phyloP scores from a whole-genome alignment of 352 stramenopile genomes.

The Phytophthora pini region DNA sequence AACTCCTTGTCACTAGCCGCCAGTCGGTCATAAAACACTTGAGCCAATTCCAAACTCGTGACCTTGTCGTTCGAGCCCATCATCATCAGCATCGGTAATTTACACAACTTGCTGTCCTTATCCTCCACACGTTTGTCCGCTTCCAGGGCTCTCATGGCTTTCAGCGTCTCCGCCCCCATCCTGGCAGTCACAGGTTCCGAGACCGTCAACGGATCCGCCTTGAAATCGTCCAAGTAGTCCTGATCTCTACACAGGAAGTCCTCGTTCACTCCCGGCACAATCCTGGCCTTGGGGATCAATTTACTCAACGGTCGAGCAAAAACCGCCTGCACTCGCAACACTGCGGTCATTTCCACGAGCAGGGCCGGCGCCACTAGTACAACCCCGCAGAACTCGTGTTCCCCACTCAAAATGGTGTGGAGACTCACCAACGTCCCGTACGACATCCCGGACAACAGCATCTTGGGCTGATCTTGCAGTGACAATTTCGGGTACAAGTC shows the following conservation, averaged over 20 bases:
- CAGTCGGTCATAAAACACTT: conserved; percentile 55
- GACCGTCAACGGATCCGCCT: conserved; percentile 53
- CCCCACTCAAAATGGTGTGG: conserved; percentile 56
- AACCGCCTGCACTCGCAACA: conserved; percentile 49
- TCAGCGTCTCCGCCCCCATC: conserved; percentile 53
- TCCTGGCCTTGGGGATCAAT: conserved; percentile 53
- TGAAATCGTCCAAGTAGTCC: conserved; percentile 54
- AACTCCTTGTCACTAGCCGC: conserved; percentile 64
- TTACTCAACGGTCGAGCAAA: conserved; percentile 50
- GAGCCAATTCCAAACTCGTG: conserved; percentile 51
- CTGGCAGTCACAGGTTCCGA: conserved; percentile 43
- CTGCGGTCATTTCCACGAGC: conserved; percentile 59
- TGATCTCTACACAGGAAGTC: conserved; percentile 33
- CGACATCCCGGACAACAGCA: conserved; percentile 69
- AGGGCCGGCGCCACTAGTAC: conserved; percentile 65
- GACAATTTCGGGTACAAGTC: conserved; percentile 34
- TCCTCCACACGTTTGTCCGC: conserved; percentile 42
- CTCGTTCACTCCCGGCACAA: conserved; percentile 65
- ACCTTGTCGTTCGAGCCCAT: conserved; percentile 64
- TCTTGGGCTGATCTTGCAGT: conserved; percentile 26
- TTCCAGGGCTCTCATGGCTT: conserved; percentile 45
- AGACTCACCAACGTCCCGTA: conserved; percentile 68
- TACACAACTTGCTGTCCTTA: conserved; percentile 35
- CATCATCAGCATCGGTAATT: conserved; percentile 46
- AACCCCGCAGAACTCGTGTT: conserved; percentile 51